Evolutionary conservation across 208 protist species (phyloP), one percentile per base, ranked within the genome.

Genomic region (Angomonas deanei): DNA sequence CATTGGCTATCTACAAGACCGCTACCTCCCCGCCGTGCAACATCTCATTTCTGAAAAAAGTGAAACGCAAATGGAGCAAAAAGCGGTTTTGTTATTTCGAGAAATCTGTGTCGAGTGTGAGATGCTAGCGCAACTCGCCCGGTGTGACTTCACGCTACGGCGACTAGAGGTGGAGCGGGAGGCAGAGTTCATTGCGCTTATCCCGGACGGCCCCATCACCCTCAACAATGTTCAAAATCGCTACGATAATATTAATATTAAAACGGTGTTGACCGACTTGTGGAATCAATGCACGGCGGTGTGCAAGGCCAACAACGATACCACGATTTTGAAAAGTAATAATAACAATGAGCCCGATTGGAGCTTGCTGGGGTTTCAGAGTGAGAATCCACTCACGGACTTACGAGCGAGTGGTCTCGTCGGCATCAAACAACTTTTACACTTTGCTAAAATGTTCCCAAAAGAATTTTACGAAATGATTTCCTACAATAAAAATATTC

Each of bases 301-400:
- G 15, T 42, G 36, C 36, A 42, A 42, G 36, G 15, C 36, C 36
- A 8, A 42, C 36, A n/a, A 8, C 11, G 36, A n/a, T 15, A 42
- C 36, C 11, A 42, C n/a, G n/a, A n/a, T n/a, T n/a, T n/a, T n/a
- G n/a, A n/a, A n/a, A n/a, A n/a, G n/a, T n/a, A n/a, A n/a, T n/a
- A n/a, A n/a, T n/a, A n/a, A n/a, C n/a, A n/a, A n/a, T n/a, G n/a
- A n/a, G n/a, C n/a, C n/a, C 17, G 65, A 86, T 61, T 97, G 93
- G 91, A 34, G 24, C 2, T 48, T 59, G 11, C 61, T 97, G 13
- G 93, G 93, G 39, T 97, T 97, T 65, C 93, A 97, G 69, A 84
- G 85, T 38, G 59, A 82, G 17, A 84, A 97, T 61, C 93, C 93
- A 15, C 49, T 72, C 27, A 97, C 88, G 17, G 93, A 97, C 66